phyloP scores from a whole-genome alignment of 768 basidiomycete genomes.

The Amyloporia xantha region DNA sequence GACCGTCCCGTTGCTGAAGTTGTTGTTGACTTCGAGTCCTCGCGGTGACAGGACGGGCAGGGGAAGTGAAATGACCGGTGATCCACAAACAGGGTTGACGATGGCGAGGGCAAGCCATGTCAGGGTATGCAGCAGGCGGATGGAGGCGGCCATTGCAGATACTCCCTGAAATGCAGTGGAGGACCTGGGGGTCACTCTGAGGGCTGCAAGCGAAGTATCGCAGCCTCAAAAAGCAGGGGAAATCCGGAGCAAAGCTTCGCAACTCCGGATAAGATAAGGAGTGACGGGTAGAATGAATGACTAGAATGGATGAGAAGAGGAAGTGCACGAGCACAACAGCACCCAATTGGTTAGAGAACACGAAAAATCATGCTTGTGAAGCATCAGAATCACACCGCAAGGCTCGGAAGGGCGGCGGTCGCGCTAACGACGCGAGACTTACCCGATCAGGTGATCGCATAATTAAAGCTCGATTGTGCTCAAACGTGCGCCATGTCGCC shows the following conservation, averaged over 20 bases:
- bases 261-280: conserved; percentile 9
- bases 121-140: conserved; percentile 12
- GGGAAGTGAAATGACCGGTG: conserved; percentile 3
- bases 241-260: background rate
- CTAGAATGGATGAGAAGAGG: background rate
- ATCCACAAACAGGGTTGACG: conserved; percentile 3
- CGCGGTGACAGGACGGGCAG: conserved; percentile 3
- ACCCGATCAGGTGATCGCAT: background rate
- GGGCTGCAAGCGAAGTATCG: background rate
- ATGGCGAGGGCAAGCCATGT: conserved; percentile 11
- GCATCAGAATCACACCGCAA: background rate
- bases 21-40: conserved; percentile 7
- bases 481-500: background rate
- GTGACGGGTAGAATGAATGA: conserved; percentile 7
- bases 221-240: background rate
- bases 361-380: no score
- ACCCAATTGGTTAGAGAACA: no score
- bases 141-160: conserved; percentile 14
- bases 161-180: background rate
- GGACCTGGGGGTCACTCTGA: conserved; percentile 1
- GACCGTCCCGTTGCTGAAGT: conserved; percentile 28
- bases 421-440: background rate
- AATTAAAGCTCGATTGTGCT: background rate
- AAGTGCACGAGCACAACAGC: background rate
- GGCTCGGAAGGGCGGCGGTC: background rate